Conservation (phyloP, 257 asterid species). For the Orobanche coerulescens region DNA sequence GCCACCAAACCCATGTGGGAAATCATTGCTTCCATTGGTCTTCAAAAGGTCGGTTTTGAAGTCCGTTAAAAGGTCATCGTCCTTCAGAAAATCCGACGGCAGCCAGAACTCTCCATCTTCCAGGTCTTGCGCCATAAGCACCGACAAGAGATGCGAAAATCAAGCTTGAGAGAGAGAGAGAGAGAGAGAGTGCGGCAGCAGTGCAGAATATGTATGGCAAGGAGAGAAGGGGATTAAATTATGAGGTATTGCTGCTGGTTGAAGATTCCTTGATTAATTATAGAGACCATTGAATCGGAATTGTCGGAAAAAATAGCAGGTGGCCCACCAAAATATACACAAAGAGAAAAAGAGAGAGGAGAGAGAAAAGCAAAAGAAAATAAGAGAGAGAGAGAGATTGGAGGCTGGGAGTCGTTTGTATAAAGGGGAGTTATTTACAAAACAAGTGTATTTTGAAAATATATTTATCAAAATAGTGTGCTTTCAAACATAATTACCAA, state of each 20-base stretch:
- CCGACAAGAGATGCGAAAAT: too few species aligned
- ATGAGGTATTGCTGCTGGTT: slow-evolving; percentile 24
- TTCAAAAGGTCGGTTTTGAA: slow-evolving; percentile 15
- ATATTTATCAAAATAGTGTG: too few species aligned
- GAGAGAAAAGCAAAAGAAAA: background rate
- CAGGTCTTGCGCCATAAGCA: slow-evolving; percentile 33
- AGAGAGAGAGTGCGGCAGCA: background rate
- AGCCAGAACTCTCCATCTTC: slow-evolving; percentile 52
- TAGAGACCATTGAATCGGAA: slow-evolving; percentile 12
- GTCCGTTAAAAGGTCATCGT: slow-evolving; percentile 38
- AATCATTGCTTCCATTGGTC: slow-evolving; percentile 8
- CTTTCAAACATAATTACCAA: too few species aligned
- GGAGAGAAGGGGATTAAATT: background rate
- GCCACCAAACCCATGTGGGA: slow-evolving; percentile 19
- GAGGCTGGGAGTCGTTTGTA: slow-evolving; percentile 20
- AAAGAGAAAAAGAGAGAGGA: slow-evolving; percentile 2
- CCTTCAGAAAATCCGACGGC: slow-evolving; percentile 45
- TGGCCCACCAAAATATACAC: slow-evolving; percentile 23
- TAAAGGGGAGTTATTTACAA: too few species aligned
- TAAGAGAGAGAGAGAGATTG: background rate
- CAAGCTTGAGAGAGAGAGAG: too few species aligned
- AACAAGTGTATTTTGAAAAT: too few species aligned
- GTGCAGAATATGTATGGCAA: background rate
- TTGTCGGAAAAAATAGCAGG: slow-evolving; percentile 17
- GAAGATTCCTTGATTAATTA: slow-evolving; percentile 42